Conservation (phyloP, 768 basidiomycete species). For the Favolaschia claudopus region DNA sequence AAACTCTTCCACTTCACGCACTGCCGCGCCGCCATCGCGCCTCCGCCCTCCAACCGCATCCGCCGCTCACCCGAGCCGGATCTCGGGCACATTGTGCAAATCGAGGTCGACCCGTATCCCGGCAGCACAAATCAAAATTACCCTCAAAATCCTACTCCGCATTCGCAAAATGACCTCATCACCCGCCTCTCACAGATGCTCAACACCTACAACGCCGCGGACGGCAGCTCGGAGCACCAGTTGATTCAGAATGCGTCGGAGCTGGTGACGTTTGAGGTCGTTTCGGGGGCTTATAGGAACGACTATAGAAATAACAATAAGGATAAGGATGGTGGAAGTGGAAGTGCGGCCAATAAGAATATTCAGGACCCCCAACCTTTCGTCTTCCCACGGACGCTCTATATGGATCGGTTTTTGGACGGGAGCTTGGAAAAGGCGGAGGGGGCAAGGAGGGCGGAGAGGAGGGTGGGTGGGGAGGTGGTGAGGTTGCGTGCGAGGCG, state of each 20-base stretch:
- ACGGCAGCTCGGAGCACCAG: constrained; percentile 48
- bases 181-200: constrained; percentile 58
- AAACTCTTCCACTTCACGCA: constrained; percentile 21
- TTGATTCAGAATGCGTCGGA: constrained; percentile 71
- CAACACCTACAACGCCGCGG: constrained; percentile 37
- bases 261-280: constrained; percentile 65
- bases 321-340: too few relatives aligned
- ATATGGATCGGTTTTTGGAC: constrained; percentile 75
- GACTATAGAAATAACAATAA: too few relatives aligned
- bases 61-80: constrained; percentile 29
- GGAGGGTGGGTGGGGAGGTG: constrained; percentile 52
- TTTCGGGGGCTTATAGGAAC: constrained; percentile 6
- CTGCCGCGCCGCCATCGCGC: constrained; percentile 37
- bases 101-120: constrained; percentile 56
- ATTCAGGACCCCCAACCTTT: constrained; percentile 52
- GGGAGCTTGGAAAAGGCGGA: constrained; percentile 58
- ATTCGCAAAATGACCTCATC: constrained; percentile 65
- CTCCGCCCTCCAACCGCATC: constrained; percentile 30
- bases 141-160: too few relatives aligned
- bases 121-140: too few relatives aligned
- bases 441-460: constrained; percentile 44
- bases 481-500: constrained; percentile 55
- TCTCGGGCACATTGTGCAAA: constrained; percentile 56
- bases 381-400: constrained; percentile 69
- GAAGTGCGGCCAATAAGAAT: too few relatives aligned